These are phyloP conservation scores for Penicillium hordei DNA, from an alignment of 2,329 filamentous ascomycete species.

Conservation along the genomic window DNA sequence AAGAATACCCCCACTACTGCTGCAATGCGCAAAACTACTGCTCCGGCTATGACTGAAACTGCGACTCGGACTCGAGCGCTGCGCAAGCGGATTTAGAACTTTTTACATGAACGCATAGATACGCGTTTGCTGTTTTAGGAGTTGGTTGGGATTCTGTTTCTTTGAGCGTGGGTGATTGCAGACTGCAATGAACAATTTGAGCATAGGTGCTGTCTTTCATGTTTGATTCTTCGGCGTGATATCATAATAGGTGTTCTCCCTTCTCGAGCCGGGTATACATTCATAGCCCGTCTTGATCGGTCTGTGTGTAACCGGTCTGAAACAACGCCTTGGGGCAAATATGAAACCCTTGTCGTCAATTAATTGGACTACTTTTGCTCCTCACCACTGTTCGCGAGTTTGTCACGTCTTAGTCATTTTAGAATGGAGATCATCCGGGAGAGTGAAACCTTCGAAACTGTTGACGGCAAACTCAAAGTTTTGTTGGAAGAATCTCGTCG, in stretches of 20 bases:
- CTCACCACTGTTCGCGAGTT: not conserved
- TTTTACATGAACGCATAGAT: not conserved
- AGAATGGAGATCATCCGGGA: not conserved
- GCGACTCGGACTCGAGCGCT: slow-evolving; percentile 39
- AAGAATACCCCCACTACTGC: slow-evolving; percentile 37
- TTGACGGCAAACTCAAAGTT: not conserved
- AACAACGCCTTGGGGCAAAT: not conserved
- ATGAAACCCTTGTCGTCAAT: not conserved
- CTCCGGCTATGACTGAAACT: slow-evolving; percentile 30
- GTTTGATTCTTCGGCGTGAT: not conserved
- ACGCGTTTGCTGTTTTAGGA: not conserved
- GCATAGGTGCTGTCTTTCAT: not conserved
- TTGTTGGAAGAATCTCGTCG: no score
- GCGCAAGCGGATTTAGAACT: slow-evolving; percentile 40
- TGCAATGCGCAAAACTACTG: slow-evolving; percentile 35
- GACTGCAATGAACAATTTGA: slow-evolving; percentile 5
- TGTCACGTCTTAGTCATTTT: not conserved
- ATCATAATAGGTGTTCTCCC: slow-evolving; percentile 2
- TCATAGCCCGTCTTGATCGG: not conserved
- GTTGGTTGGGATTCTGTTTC: not conserved
- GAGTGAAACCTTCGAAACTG: not conserved
- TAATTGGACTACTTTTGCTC: not conserved
- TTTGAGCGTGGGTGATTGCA: slow-evolving; percentile 12
- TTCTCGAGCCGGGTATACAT: not conserved
- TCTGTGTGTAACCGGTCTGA: not conserved